Percentiles rank a stretch among this genome's conserved stretches.
Conservation (phyloP, 164 flowering plant species). For the Litsea cubeba region DNA sequence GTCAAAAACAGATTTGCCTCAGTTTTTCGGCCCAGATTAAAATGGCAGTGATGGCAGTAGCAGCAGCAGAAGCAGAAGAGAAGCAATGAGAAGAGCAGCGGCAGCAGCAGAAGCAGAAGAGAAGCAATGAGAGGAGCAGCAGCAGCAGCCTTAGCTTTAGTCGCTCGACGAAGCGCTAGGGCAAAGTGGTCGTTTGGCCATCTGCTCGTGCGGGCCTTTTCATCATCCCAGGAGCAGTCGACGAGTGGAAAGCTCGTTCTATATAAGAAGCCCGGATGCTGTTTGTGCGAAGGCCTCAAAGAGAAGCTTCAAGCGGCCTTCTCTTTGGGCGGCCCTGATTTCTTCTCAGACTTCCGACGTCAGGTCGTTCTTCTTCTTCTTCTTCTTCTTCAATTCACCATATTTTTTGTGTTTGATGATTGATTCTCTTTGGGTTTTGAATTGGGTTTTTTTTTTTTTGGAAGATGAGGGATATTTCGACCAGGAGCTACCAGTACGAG, state of each 20-base stretch:
- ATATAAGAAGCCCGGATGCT: slow-evolving; percentile 90
- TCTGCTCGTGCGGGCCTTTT: not conserved
- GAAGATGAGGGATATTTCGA: slow-evolving; percentile 83
- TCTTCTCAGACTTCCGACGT: slow-evolving; percentile 59
- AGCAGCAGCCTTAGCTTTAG: not conserved
- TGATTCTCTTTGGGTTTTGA: not conserved
- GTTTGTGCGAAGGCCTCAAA: slow-evolving; percentile 95
- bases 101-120: slow-evolving; percentile 1
- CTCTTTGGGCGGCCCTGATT: slow-evolving; percentile 49
- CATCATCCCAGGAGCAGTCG: slow-evolving; percentile 27
- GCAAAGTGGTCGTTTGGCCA: not conserved
- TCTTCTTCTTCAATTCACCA: not conserved
- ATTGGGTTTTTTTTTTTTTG: slow-evolving; percentile 20
- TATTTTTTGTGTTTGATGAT: not conserved
- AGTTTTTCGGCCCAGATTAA: not conserved
- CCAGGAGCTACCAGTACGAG: slow-evolving; percentile 81
- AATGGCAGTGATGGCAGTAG: not conserved
- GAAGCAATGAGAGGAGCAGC: not conserved
- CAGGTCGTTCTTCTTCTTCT: slow-evolving; percentile 35
- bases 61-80: not conserved
- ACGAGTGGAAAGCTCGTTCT: slow-evolving; percentile 64
- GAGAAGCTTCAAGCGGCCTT: slow-evolving; percentile 84
- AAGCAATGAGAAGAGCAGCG: not conserved
- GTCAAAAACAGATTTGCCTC: not conserved
- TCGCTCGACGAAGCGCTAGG: slow-evolving; percentile 1